Base-by-base conservation (phyloP, 495 filamentous ascomycete genomes). In the Pyrenula massariospora region DNA sequence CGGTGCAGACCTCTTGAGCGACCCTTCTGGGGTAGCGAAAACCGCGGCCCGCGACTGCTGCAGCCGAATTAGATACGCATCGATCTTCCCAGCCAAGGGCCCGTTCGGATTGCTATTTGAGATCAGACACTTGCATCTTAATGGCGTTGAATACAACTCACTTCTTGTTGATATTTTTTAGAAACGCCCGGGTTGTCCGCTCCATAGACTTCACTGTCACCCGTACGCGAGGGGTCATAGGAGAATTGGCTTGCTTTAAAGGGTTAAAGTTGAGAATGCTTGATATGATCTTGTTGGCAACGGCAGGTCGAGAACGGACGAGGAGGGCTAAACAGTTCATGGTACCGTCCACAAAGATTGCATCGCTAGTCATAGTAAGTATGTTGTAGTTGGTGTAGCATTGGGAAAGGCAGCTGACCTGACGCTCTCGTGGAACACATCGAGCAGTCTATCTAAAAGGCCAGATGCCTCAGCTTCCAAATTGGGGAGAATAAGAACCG, bases 211-310 rank as follows among this genome's bases (percentile, higher is more conserved):
- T 89, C 53, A 96, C 74, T 48, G 89, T 81, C 36, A 99, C 83
- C 54, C 85, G 89, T 25, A 80, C 77, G 63, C 84, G 87, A 2
- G 88, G 77, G 0, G 87, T 91, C 71, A 94, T 79, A 12, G 89
- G 85, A 3, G 81, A 80, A 60, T 81, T 84, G 49, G 86, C 85
- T 58, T 85, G 82, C 62, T 84, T 88, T 8, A 95, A 69, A 5
- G 93, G 93, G 66, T 94, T 94, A 76, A 96, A 99, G 61, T 83
- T 88, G n/a, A 97, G 70, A 22, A 97, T 76, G 1, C 86, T 79
- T 63, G 82, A 85, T 52, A 96, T 70, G 58, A 97, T 94, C 63
- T 90, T 91, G 67, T 82, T 88, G 22, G 88, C 78, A 57, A 94
- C 85, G 31, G 82, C 81, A 22, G 89, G 85, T 20, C 93, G 85